Conservation (phyloP, 805 yeast species). For the Komagataella pastoris region DNA sequence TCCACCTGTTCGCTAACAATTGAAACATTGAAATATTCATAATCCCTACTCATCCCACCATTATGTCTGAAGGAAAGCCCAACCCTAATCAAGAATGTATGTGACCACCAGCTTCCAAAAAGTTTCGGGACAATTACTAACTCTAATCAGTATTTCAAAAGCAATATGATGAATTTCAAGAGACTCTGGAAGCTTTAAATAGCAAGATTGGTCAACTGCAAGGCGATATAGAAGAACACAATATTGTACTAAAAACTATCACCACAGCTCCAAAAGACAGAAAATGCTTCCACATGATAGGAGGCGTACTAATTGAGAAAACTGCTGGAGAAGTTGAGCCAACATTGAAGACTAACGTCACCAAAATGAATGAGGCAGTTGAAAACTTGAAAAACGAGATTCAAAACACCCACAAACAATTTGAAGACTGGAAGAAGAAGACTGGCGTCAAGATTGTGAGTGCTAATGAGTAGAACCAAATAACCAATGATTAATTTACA, state of each 20-base stretch:
- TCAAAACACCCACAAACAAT: slow-evolving; percentile 23
- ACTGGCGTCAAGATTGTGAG: slow-evolving; percentile 34
- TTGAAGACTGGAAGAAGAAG: slow-evolving; percentile 35
- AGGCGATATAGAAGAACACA: slow-evolving; percentile 29
- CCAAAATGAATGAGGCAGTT: slow-evolving; percentile 29
- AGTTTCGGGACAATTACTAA: slow-evolving; percentile 1
- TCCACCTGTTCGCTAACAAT: neutral
- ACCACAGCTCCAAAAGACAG: slow-evolving; percentile 39
- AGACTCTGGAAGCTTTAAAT: slow-evolving; percentile 29
- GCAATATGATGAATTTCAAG: slow-evolving; percentile 38
- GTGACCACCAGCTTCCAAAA: neutral
- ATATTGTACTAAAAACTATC: slow-evolving; percentile 46
- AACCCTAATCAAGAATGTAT: neutral
- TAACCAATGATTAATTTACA: neutral
- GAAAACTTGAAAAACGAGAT: slow-evolving; percentile 25
- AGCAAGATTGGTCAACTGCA: slow-evolving; percentile 34
- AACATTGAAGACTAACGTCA: slow-evolving; percentile 40
- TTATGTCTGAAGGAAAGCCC: neutral
- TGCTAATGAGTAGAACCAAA: slow-evolving; percentile 3
- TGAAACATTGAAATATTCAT: neutral
- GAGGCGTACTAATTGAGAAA: slow-evolving; percentile 81
- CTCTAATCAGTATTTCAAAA: slow-evolving; percentile 23
- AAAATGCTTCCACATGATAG: slow-evolving; percentile 85
- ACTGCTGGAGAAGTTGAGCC: slow-evolving; percentile 66
- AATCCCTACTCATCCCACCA: neutral